Percentiles rank a stretch among this genome's conserved stretches.
Conservation (phyloP, 2,329 filamentous ascomycete species). For the Pseudogymnoascus sp. region DNA sequence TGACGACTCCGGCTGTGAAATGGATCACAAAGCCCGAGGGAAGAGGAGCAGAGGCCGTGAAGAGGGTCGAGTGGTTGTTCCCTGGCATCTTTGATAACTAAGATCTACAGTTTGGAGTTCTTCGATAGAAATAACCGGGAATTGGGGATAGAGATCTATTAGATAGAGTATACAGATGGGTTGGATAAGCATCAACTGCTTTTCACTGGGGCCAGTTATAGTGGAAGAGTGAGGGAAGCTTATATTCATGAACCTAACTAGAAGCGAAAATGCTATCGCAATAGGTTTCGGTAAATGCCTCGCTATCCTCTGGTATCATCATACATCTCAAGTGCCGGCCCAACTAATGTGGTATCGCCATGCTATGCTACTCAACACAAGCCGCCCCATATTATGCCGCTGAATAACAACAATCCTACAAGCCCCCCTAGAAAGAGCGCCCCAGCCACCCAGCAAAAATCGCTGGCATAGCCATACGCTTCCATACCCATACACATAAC, state of each 20-base stretch:
- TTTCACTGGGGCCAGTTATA: neutral
- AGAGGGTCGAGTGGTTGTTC: slow-evolving; percentile 81
- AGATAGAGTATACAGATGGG: neutral
- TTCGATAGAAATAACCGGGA: neutral
- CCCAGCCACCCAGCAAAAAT: slow-evolving; percentile 3
- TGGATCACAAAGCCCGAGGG: slow-evolving; percentile 77
- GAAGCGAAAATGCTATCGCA: neutral
- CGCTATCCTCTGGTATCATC: slow-evolving; percentile 1
- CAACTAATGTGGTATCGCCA: neutral
- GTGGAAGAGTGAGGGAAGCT: neutral
- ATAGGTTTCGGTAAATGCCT: neutral
- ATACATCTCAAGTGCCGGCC: neutral
- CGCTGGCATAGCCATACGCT: slow-evolving; percentile 2
- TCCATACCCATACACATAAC: slow-evolving; percentile 11
- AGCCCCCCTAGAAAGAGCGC: neutral
- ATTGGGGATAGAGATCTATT: neutral
- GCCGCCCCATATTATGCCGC: neutral
- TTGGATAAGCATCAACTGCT: neutral
- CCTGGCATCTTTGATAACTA: slow-evolving; percentile 44
- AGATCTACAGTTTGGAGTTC: neutral
- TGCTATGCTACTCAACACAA: slow-evolving; percentile 1
- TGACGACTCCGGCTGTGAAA: slow-evolving; percentile 67
- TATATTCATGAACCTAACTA: slow-evolving; percentile 2
- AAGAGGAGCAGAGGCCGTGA: slow-evolving; percentile 64
- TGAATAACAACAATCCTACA: slow-evolving; percentile 4